phyloP scores from a whole-genome alignment of 2,329 filamentous ascomycete species.

The Grosmannia serpens region DNA sequence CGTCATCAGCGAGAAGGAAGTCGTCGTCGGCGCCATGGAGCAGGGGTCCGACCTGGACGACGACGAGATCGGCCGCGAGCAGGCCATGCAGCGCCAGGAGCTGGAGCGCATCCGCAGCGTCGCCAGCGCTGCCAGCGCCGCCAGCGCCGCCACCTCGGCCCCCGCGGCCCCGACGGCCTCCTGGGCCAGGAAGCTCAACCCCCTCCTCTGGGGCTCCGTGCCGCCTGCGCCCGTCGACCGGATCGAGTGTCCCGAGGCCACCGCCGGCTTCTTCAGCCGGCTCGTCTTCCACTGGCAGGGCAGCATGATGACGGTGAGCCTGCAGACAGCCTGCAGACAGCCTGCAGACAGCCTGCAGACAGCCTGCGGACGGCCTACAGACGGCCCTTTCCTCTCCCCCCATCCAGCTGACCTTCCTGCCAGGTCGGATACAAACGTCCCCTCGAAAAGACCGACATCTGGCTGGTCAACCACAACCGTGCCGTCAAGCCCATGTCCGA shows the following conservation, averaged over 20 bases:
- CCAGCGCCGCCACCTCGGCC: constrained; percentile 20
- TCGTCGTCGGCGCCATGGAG: constrained; percentile 19
- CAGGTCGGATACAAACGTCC: constrained; percentile 75
- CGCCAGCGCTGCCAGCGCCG: constrained; percentile 40
- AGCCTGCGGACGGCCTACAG: constrained; percentile 10
- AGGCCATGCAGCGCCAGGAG: constrained; percentile 14
- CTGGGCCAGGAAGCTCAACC: constrained; percentile 54
- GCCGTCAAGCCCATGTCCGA: constrained; percentile 57
- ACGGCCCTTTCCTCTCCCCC: too few relatives aligned
- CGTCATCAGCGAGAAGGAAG: constrained; percentile 11
- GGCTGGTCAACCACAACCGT: constrained; percentile 73
- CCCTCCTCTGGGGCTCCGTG: constrained; percentile 45
- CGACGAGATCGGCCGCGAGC: background rate
- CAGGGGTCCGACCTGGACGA: constrained; percentile 14
- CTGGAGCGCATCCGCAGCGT: constrained; percentile 36
- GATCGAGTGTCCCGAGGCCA: constrained; percentile 53
- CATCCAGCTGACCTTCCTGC: constrained; percentile 11
- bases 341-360: too few relatives aligned
- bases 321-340: constrained; percentile 7
- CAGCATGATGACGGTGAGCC: constrained; percentile 63
- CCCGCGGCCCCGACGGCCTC: constrained; percentile 27
- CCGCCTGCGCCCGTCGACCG: constrained; percentile 45
- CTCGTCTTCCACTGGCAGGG: constrained; percentile 86
- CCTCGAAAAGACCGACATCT: constrained; percentile 76
- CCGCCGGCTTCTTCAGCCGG: constrained; percentile 60